phyloP scores from a whole-genome alignment of 2,329 filamentous ascomycete species.

The Botryotinia calthae region DNA sequence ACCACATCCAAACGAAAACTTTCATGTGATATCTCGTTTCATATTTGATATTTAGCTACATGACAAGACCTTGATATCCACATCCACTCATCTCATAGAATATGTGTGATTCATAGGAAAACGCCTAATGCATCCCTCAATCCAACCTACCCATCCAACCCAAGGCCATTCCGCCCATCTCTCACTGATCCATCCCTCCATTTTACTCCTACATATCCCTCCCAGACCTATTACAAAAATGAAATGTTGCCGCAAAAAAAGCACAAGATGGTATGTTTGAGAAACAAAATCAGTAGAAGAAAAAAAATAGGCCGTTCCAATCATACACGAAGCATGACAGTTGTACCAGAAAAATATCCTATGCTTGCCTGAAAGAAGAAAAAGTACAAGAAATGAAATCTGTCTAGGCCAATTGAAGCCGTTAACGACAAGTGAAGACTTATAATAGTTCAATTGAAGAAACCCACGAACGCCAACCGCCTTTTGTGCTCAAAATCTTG shows the following conservation, averaged over 20 bases:
- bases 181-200: conserved; percentile 6
- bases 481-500: not conserved
- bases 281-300: not conserved
- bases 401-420: not conserved
- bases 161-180: not conserved
- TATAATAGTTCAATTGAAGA: not conserved
- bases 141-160: not conserved
- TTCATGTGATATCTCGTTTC: not conserved
- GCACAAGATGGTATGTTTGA: not conserved
- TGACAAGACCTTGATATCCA: not conserved
- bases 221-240: conserved; percentile 1
- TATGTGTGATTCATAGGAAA: conserved; percentile 2
- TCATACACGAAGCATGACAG: conserved; percentile 13
- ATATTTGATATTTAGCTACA: conserved; percentile 12
- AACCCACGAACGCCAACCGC: conserved; percentile 1
- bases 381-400: conserved; percentile 16
- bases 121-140: conserved; percentile 7
- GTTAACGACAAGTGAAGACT: not conserved
- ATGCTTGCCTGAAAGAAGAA: conserved; percentile 13
- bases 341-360: conserved; percentile 16
- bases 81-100: conserved; percentile 2
- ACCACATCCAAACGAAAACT: not conserved
- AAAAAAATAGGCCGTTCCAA: conserved; percentile 11
- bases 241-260: conserved; percentile 5
- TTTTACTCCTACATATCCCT: conserved; percentile 14